Evolutionary conservation across 2,329 filamentous ascomycete genomes (phyloP).

Genomic region (Purpureocillium lavendulum): DNA sequence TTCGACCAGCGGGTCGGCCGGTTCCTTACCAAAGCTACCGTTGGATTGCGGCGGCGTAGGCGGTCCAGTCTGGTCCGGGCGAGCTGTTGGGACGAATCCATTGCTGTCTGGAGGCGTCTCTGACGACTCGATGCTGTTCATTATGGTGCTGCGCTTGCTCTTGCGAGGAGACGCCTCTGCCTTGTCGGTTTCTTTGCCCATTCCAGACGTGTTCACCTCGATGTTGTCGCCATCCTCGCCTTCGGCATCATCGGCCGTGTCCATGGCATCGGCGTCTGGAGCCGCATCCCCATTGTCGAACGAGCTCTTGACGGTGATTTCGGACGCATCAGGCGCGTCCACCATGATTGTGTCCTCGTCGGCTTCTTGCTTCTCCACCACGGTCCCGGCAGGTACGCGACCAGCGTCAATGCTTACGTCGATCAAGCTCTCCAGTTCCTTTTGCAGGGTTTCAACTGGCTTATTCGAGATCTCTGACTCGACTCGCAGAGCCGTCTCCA

Average conservation of each 20-base stretch:
- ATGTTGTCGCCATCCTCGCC: conserved; percentile 31
- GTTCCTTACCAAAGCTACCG: conserved; percentile 42
- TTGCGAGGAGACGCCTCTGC: conserved; percentile 12
- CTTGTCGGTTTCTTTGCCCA: conserved; percentile 13
- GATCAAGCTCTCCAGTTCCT: conserved; percentile 66
- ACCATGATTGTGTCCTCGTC: conserved; percentile 42
- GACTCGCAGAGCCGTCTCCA: conserved; percentile 68
- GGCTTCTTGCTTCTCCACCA: conserved; percentile 25
- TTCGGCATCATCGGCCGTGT: conserved; percentile 27
- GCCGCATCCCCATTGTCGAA: conserved; percentile 16
- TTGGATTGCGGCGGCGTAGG: conserved; percentile 62
- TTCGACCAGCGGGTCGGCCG: conserved; percentile 48
- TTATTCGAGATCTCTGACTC: conserved; percentile 75
- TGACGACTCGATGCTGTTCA: conserved; percentile 15
- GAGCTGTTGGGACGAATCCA: conserved; percentile 29
- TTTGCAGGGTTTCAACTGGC: conserved; percentile 59
- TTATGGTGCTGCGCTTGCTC: conserved; percentile 12
- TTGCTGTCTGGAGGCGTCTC: conserved; percentile 41
- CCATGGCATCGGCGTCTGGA: conserved; percentile 23
- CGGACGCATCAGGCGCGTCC: conserved; percentile 34
- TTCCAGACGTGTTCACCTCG: conserved; percentile 35
- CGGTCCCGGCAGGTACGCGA: conserved; percentile 28
- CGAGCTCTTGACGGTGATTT: conserved; percentile 36
- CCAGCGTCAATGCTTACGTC: conserved; percentile 56
- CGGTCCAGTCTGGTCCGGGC: conserved; percentile 32